A percentile compares a stretch with the other conserved stretches of the same genome.
Evolutionary conservation across 1,139 yeast species (phyloP).

Genomic region (Sugiyamaella pinicola): DNA sequence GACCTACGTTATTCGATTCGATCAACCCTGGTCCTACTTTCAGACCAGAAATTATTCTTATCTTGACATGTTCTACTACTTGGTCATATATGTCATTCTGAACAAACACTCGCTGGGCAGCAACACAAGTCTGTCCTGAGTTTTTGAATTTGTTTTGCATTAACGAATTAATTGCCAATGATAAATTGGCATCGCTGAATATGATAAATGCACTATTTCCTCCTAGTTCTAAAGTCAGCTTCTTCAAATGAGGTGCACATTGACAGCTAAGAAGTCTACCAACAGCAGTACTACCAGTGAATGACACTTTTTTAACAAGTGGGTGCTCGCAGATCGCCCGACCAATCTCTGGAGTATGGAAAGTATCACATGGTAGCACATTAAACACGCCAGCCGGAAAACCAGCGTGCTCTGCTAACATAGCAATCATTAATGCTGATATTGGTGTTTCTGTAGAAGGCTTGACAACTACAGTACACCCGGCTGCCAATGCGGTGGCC

Average conservation of each 20-base stretch:
- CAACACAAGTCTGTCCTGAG: slow-evolving; percentile 78
- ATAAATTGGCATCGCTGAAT: slow-evolving; percentile 77
- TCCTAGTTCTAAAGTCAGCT: slow-evolving; percentile 81
- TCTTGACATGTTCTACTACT: slow-evolving; percentile 54
- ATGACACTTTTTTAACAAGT: slow-evolving; percentile 72
- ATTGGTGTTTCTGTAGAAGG: slow-evolving; percentile 91
- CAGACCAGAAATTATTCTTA: slow-evolving; percentile 56
- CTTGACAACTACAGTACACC: slow-evolving; percentile 84
- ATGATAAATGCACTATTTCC: slow-evolving; percentile 92
- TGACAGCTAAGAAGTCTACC: slow-evolving; percentile 80
- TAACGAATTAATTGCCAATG: slow-evolving; percentile 71
- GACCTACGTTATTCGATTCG: slow-evolving; percentile 71
- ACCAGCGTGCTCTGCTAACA: slow-evolving; percentile 73
- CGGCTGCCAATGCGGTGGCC: slow-evolving; percentile 89
- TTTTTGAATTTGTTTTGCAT: slow-evolving; percentile 67
- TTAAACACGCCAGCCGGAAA: slow-evolving; percentile 80
- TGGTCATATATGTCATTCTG: slow-evolving; percentile 60
- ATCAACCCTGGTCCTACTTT: slow-evolving; percentile 74
- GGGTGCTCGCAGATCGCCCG: slow-evolving; percentile 66
- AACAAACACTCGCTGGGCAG: slow-evolving; percentile 72
- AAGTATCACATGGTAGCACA: slow-evolving; percentile 57
- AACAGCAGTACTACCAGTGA: slow-evolving; percentile 85
- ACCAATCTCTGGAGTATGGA: slow-evolving; percentile 58
- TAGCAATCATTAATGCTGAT: slow-evolving; percentile 76
- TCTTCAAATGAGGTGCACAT: slow-evolving; percentile 73